Evolutionary conservation across 1,139 yeast genomes (phyloP), one percentile per base, ranked within the genome.

Genomic region (Scheffersomyces parashehatae): DNA sequence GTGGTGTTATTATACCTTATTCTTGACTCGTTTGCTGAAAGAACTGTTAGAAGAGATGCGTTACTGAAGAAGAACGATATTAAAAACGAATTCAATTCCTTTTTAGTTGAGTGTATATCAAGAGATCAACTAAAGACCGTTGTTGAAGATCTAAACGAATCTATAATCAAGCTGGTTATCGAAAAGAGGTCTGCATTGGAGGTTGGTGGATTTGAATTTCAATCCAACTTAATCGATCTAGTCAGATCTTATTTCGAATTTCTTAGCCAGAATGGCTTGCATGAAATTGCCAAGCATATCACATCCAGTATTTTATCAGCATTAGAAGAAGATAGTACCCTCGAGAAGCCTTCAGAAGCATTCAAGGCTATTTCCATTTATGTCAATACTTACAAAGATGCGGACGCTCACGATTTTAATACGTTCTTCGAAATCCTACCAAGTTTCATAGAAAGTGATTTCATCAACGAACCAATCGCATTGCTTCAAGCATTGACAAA

Each of bases 401-500:
- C 29, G 7, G 35, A 34, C 7, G 13, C 32, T n/a, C 16, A 41
- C n/a, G 41, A 36, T 6, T 31, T 41, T 11, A 29, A 36, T 29
- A n/a, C 32, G 6, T 56, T 64, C 34, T 31, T 55, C 5, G 60
- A 55, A 20, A 42, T 50, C 10, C 48, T 64, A 12, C 67, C 72
- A 4, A 49, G 60, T 8, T 67, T 56, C 44, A 50, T 70, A 5
- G 70, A 65, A 28, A 49, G 54, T 6, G 60, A 55, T 4, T 65
- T 67, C 42, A 46, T 62, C 5, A 60, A 59, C 1, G 51, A 49
- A 7, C 68, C 72, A 0, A 37, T 68, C 12, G 39, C 45, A 0
- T 47, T 67, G 11, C 53, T 70, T 40, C 45, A n/a, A 43, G 41
- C 13, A 41, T 56, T 5, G 45, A 62, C 26, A 42, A 48, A 12